phyloP scores from a whole-genome alignment of 257 asterid genomes.

The Solanum sitiens region DNA sequence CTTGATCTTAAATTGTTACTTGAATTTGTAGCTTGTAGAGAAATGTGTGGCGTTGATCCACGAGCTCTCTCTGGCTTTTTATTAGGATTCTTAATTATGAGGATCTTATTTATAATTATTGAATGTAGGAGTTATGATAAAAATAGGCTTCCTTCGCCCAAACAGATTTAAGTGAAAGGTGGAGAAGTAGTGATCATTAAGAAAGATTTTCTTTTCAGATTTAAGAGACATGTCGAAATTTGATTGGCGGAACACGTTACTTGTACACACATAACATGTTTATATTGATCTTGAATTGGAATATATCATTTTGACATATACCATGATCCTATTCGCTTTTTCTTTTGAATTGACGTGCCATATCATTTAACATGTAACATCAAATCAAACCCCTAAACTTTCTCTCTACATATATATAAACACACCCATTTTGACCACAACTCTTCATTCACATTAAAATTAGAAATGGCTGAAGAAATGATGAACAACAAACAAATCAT shows the following conservation, averaged over 20 bases:
- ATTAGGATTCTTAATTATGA: neutral
- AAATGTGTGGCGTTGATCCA: neutral
- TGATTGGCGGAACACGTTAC: neutral
- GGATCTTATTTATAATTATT: too few species aligned
- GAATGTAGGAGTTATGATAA: neutral
- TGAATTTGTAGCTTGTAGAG: neutral
- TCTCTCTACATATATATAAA: too few species aligned
- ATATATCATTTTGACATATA: neutral
- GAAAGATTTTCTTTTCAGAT: too few species aligned
- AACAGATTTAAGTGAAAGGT: too few species aligned
- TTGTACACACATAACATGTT: neutral
- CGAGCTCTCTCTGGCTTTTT: neutral
- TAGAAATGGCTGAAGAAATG: neutral
- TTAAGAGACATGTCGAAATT: too few species aligned
- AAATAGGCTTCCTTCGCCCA: too few species aligned
- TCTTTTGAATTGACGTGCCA: neutral
- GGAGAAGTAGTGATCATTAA: too few species aligned
- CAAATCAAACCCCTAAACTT: neutral
- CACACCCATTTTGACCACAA: too few species aligned
- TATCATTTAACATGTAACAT: neutral
- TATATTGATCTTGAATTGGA: neutral
- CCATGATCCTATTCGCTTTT: neutral
- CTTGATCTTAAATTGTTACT: neutral
- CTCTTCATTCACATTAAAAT: neutral
- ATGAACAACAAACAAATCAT: neutral